Conservation (phyloP, 1,284 basidiomycete species). For the Pholiota adiposa region DNA sequence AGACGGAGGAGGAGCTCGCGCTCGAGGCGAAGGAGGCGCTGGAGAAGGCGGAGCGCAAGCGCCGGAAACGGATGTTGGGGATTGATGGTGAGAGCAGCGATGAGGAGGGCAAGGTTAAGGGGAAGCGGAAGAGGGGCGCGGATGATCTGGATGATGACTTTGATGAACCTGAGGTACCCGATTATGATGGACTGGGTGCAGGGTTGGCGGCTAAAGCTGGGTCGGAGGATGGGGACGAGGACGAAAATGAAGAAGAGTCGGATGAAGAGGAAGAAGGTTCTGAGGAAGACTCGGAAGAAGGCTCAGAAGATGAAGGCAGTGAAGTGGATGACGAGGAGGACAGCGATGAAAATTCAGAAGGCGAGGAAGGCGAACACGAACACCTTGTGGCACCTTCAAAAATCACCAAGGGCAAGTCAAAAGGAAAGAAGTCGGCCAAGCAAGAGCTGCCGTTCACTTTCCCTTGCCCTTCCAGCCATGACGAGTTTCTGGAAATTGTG, state of each 20-base stretch:
- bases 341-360: constrained; percentile 27
- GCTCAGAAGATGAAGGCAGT: constrained; percentile 27
- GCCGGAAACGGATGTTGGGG: constrained; percentile 88
- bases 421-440: constrained; percentile 26
- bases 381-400: constrained; percentile 38
- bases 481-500: constrained; percentile 87
- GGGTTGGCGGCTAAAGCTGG: constrained; percentile 77
- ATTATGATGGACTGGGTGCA: constrained; percentile 47
- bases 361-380: constrained; percentile 48
- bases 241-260: constrained; percentile 41
- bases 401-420: constrained; percentile 32
- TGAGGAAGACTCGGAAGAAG: constrained; percentile 37
- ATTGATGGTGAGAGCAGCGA: constrained; percentile 68
- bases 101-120: constrained; percentile 51
- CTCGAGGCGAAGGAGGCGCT: constrained; percentile 87
- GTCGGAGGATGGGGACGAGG: constrained; percentile 40
- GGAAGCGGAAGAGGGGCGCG: constrained; percentile 56
- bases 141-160: constrained; percentile 98
- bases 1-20: constrained; percentile 95
- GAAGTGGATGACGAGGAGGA: constrained; percentile 37
- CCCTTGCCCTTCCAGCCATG: constrained; percentile 84
- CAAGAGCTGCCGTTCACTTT: constrained; percentile 92
- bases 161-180: constrained; percentile 51
- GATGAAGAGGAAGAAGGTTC: constrained; percentile 43
- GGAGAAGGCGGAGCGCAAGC: constrained; percentile 83